Evolutionary conservation across 345 rosid species (phyloP), one percentile per base, ranked within the genome.

Genomic region (Citrus mangshanensis): DNA sequence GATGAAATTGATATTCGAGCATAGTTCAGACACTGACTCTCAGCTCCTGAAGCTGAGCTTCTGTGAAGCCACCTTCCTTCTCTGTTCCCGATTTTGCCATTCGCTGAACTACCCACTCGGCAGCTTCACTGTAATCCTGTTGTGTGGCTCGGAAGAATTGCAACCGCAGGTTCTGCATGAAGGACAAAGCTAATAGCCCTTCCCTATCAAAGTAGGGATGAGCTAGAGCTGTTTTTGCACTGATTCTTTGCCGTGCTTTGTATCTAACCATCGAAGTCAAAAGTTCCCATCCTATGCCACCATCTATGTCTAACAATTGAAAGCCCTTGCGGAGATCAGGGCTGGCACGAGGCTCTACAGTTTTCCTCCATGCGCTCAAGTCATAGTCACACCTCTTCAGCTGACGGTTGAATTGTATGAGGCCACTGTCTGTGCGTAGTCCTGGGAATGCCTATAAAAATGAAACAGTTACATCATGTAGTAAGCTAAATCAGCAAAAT

Each of bases 231-330:
- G 87, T 85, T 80, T 94, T 94, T 18, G 97, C 99, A 24, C 97
- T 94, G 71, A 87, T 88, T 92, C 97, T 93, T 87, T 85, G 91
- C 42, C 97, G 82, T 68, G 99, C 98, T 87, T 94, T 96, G 79
- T 86, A 96, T 21, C 94, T 86, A 61, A 96, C 91, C 99, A 94
- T 96, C 73, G 97, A 96, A 51, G 91, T 90, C 34, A 94, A 81
- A 85, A 94, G 98, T 79, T 96, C 98, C 98, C 99, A 96, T 70
- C 99, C 99, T 74, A 80, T 85, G 68, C 99, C 97, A 25, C 85
- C 87, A 79, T 94, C 99, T 79, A 94, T 85, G 81, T 94, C 98
- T 81, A 94, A 61, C 67, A 94, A 73, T 84, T 91, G 90, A 55
- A 96, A 93, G 22, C 97, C 98, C 85, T 78, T 91, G 40, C 91